Evolutionary conservation across 2,329 filamentous ascomycete genomes (phyloP), one percentile per base, ranked within the genome.

Genomic region (Diaporthe destruens): DNA sequence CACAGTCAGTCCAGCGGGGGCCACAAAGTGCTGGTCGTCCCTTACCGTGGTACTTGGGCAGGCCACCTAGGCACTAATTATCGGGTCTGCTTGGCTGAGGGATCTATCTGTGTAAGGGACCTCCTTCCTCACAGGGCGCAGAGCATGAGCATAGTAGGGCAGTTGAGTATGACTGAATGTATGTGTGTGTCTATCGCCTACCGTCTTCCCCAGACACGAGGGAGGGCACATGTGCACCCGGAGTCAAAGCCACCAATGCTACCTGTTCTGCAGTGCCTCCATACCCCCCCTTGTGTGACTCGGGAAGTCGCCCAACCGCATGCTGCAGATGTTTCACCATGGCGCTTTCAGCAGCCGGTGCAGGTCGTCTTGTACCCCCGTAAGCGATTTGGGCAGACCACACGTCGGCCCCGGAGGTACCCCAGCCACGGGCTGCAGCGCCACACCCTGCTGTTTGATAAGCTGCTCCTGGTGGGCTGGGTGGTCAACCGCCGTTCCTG

Each of bases 251-350:
- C 23, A 63, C 57, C 57, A 63, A n/a, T 51, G 18, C 44, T 25
- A 51, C 44, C 44, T 51, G 36, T 49, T 49, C 44, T 36, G 61
- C n/a, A 25, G 61, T 66, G 32, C 61, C 51, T 32, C 47, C 44
- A 65, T 39, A 29, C 47, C 61, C 61, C 61, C 61, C 61, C 61
- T 66, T 66, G 61, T 66, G 61, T 66, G 61, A 66, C 61, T 66
- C 61, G 61, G 61, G 61, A 66, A 53, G 61, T 66, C 61, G 61
- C 36, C 53, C 56, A 73, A 56, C 71, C 71, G 67, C 61, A 66
- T 9, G 61, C 61, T 66, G 61, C 29, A 66, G 55, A 65, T 66
- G 71, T 73, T 71, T 73, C 71, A 73, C 53, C 67, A 73, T 61
- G 51, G 51, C 25, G 71, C 61, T 39, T 53, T 66, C 61, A 53